Evolutionary conservation across 768 basidiomycete species (phyloP).

Genomic region (Guyanaporus albipodus): DNA sequence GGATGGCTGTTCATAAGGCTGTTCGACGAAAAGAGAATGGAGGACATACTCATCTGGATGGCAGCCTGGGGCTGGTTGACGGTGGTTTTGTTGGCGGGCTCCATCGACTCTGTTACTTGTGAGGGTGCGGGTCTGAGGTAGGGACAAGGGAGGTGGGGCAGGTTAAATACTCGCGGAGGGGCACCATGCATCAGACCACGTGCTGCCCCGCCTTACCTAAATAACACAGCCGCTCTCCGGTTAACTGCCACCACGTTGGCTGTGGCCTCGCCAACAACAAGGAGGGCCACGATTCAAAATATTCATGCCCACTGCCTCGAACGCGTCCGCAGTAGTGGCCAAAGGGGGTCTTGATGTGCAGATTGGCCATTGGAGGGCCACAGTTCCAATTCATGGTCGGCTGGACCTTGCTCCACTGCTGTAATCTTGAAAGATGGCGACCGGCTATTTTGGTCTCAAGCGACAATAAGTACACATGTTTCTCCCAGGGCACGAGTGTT

Average conservation of each 20-base stretch:
- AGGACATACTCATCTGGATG: constrained; percentile 57
- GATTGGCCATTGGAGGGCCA: too few relatives aligned
- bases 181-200: too few relatives aligned
- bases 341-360: too few relatives aligned
- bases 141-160: background rate
- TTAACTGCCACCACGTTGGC: too few relatives aligned
- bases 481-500: too few relatives aligned
- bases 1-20: background rate
- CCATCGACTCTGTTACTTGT: constrained; percentile 29
- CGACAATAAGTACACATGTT: background rate
- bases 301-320: too few relatives aligned
- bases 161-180: constrained; percentile 20
- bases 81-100: constrained; percentile 33
- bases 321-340: too few relatives aligned
- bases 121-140: constrained; percentile 13
- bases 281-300: too few relatives aligned
- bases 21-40: background rate
- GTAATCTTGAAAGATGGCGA: background rate
- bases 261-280: too few relatives aligned
- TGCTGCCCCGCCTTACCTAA: constrained; percentile 6
- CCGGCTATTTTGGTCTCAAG: background rate
- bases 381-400: too few relatives aligned
- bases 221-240: too few relatives aligned
- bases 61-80: constrained; percentile 56
- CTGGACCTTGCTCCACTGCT: too few relatives aligned